These are phyloP conservation scores for Helminthosporium solani DNA, from an alignment of 2,329 filamentous ascomycete genomes.

Conservation along the genomic window DNA sequence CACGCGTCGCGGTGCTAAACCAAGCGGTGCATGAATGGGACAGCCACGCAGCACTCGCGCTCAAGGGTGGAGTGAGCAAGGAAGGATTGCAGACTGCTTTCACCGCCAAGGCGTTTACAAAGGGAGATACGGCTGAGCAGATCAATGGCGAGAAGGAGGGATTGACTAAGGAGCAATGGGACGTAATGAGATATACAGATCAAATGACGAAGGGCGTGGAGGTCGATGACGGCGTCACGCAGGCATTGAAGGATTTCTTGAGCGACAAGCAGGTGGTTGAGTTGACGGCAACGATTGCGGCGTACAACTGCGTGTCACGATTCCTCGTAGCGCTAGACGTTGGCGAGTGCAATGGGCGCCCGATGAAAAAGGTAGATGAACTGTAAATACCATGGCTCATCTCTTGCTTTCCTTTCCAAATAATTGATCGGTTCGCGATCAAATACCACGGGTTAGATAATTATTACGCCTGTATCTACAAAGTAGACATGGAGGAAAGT, in stretches of 20 bases:
- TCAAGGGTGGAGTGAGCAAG: constrained; percentile 59
- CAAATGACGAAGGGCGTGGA: constrained; percentile 77
- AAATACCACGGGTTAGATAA: no score
- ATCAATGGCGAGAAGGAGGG: constrained; percentile 47
- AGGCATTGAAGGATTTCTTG: constrained; percentile 60
- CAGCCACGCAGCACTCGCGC: constrained; percentile 69
- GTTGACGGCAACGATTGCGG: constrained; percentile 74
- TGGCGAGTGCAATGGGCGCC: constrained; percentile 43
- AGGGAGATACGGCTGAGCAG: constrained; percentile 39
- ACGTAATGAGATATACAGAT: constrained; percentile 72
- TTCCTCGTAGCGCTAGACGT: constrained; percentile 80
- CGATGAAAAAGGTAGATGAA: constrained; percentile 34
- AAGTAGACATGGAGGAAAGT: no score
- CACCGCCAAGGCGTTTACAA: constrained; percentile 24
- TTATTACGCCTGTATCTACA: no score
- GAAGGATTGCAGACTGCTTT: constrained; percentile 55
- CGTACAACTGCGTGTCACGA: constrained; percentile 82
- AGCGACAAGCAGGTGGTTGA: constrained; percentile 75
- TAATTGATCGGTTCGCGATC: no score
- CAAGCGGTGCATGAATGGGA: constrained; percentile 84
- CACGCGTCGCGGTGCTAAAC: constrained; percentile 79
- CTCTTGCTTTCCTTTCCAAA: background rate
- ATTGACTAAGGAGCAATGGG: constrained; percentile 32
- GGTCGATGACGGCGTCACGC: constrained; percentile 70
- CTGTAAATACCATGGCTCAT: constrained; percentile 12